phyloP scores from a whole-genome alignment of 2,329 filamentous ascomycete species.

The Colletotrichum camelliae region DNA sequence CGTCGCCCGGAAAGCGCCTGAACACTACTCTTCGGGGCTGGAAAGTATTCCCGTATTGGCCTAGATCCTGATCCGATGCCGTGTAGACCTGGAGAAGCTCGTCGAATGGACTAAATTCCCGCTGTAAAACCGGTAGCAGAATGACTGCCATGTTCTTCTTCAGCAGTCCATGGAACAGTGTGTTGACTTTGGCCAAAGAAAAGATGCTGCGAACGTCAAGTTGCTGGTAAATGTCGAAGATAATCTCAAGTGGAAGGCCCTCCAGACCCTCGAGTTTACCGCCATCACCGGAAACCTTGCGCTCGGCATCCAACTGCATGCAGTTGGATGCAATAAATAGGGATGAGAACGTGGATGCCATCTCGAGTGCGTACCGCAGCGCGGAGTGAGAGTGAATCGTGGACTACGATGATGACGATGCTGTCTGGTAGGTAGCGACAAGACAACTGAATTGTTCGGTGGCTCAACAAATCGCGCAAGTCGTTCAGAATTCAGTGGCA shows the following conservation, averaged over 20 bases:
- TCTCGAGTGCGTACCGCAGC: not conserved
- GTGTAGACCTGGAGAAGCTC: constrained; percentile 53
- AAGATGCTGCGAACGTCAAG: constrained; percentile 47
- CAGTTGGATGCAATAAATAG: not conserved
- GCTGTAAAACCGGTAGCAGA: constrained; percentile 45
- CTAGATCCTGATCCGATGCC: constrained; percentile 42
- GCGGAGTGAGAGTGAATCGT: not conserved
- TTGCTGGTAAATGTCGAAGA: constrained; percentile 52
- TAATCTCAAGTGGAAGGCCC: constrained; percentile 49
- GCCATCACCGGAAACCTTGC: not conserved
- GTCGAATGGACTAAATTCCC: constrained; percentile 49
- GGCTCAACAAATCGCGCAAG: not conserved
- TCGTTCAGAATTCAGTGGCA: not conserved
- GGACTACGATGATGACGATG: not conserved
- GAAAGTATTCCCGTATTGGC: constrained; percentile 36
- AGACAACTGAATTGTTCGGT: not conserved
- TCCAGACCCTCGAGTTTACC: constrained; percentile 26
- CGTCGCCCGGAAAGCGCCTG: constrained; percentile 38
- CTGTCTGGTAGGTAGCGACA: not conserved
- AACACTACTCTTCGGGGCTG: constrained; percentile 44
- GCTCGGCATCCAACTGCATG: not conserved
- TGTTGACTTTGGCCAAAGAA: constrained; percentile 41
- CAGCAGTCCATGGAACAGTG: constrained; percentile 45
- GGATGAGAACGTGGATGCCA: constrained; percentile 8
- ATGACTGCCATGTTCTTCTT: constrained; percentile 44